A percentile compares a stretch with the other conserved stretches of the same genome.
phyloP scores from a whole-genome alignment of 495 filamentous ascomycete species.

The Collariella sp. region DNA sequence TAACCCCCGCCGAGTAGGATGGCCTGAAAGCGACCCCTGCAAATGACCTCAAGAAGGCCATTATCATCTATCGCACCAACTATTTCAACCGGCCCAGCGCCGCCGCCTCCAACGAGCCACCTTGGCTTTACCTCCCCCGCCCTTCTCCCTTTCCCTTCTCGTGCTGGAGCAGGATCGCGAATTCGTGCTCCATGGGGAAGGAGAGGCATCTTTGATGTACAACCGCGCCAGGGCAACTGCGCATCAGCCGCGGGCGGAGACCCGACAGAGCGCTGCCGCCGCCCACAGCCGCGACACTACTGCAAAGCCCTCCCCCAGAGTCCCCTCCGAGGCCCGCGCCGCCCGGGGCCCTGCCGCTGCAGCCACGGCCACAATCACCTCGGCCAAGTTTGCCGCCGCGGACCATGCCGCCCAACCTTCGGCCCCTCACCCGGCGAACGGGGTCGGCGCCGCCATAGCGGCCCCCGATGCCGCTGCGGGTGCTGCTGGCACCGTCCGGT shows the following conservation, averaged over 20 bases:
- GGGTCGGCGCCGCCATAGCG: background rate
- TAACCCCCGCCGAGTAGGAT: background rate
- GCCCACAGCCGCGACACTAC: constrained; percentile 1
- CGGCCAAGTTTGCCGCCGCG: background rate
- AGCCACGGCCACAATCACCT: constrained; percentile 1
- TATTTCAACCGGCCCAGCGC: background rate
- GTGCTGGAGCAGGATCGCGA: background rate
- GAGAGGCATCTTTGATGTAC: constrained; percentile 23
- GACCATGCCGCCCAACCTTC: background rate
- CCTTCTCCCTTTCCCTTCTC: background rate
- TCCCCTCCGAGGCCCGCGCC: constrained; percentile 1
- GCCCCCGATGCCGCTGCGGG: constrained; percentile 19
- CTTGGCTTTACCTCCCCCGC: background rate
- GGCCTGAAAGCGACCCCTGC: background rate
- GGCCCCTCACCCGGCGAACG: background rate
- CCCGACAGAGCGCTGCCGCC: background rate
- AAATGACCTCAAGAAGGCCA: background rate
- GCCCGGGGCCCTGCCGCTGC: constrained; percentile 5
- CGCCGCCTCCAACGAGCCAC: background rate
- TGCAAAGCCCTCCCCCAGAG: background rate
- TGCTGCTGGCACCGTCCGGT: constrained; percentile 65
- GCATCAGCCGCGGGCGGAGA: constrained; percentile 20
- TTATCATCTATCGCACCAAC: background rate
- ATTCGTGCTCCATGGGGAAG: constrained; percentile 20
- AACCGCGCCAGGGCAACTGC: constrained; percentile 24